phyloP scores from a whole-genome alignment of 202 grass and related monocot genomes.

The Alloteropsis angusta region DNA sequence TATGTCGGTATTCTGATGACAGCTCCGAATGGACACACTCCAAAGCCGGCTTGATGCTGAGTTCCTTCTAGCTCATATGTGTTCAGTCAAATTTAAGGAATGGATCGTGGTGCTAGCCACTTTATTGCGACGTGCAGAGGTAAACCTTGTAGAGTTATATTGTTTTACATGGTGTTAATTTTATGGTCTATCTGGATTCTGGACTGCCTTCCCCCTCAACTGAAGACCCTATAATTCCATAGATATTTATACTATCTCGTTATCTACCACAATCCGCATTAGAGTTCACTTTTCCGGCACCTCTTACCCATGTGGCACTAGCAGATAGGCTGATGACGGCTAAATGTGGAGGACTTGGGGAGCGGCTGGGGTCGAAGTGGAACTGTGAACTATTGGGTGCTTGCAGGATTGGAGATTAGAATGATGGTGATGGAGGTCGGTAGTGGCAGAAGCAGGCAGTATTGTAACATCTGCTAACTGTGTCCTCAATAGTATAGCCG shows the following conservation, averaged over 20 bases:
- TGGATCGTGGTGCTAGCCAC: slow-evolving; percentile 97
- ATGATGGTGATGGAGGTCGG: not conserved
- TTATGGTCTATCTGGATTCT: slow-evolving; percentile 6
- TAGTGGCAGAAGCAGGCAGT: not conserved
- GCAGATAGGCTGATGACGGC: not conserved
- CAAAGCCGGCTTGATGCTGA: slow-evolving; percentile 96
- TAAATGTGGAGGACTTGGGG: not conserved
- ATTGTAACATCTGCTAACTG: too few relatives aligned
- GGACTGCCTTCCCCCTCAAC: not conserved
- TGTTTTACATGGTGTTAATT: not conserved
- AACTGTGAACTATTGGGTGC: not conserved
- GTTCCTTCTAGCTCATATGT: slow-evolving; percentile 98
- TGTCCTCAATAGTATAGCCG: too few relatives aligned
- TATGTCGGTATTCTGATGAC: slow-evolving; percentile 24
- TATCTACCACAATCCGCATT: not conserved
- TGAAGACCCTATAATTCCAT: not conserved
- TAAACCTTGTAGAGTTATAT: slow-evolving; percentile 23
- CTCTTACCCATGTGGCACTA: not conserved
- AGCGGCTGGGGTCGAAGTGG: not conserved
- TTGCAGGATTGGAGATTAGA: not conserved
- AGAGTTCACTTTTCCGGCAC: not conserved
- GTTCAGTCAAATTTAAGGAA: slow-evolving; percentile 99
- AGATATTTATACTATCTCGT: not conserved
- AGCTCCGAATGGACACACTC: slow-evolving; percentile 95
- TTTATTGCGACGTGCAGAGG: slow-evolving; percentile 82